Evolutionary conservation across 768 basidiomycete genomes (phyloP), one percentile per base, ranked within the genome.

Genomic region (Boletus rubropictus): DNA sequence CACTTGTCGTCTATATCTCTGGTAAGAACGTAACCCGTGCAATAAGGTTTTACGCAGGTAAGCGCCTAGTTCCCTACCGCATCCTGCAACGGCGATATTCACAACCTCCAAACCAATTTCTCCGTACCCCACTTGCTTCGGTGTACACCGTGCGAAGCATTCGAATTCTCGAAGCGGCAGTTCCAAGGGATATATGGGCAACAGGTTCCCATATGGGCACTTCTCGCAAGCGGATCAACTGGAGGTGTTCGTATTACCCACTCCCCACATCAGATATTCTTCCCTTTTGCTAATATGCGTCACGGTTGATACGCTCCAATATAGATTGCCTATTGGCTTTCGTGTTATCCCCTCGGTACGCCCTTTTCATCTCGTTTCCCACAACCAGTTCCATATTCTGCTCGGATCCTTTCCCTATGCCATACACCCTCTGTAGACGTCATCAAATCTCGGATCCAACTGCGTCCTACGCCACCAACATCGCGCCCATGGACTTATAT

Each of bases 361-460:
- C 46, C 15, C 12, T 14, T 12, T 39, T 12, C 25, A 17, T 29
- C 32, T 44, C 32, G 3, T 46, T 44, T 15, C 12, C 7, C 17
- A 20, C 9, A 18, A 20, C 20, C 11, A 11, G 15, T 7, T 12
- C 14, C n/a, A 5, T 11, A 4, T 11, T 8, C 43, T 33, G 33
- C 12, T 5, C 18, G 44, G 41, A n/a, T 18, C 42, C 5, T 29
- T 20, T 14, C 15, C 31, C 27, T 9, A 17, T 11, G 14, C 22
- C 2, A 0, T 9, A 11, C 8, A 18, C n/a, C n/a, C 29, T 24
- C 17, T 11, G 18, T 31, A 87, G 93, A 97, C 53, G 89, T 96
- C 5, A 79, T 94, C 27, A 97, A 97, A 70, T 93, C 90, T 4
- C 81, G 91, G 29, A 74, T 96, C 9, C 94, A 97, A 58, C 75